Evolutionary conservation across 768 basidiomycete genomes (phyloP).

Genomic region (Lentinula detonsa): DNA sequence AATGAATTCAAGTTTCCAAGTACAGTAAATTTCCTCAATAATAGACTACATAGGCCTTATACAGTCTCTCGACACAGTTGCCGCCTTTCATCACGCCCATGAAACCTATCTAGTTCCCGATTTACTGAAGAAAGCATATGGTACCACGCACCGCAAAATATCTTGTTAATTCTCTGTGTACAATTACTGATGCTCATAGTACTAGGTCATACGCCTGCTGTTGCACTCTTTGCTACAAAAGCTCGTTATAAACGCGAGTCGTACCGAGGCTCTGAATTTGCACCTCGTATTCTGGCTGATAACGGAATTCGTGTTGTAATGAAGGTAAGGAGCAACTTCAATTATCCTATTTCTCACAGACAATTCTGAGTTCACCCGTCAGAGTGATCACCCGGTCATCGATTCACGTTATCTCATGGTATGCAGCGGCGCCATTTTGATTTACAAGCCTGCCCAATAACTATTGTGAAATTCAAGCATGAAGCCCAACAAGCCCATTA

Average conservation of each 20-base stretch:
- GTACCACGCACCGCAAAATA: conserved; percentile 14
- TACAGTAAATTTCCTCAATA: no score
- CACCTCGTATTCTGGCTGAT: conserved; percentile 63
- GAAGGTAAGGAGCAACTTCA: conserved; percentile 43
- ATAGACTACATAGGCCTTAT: no score
- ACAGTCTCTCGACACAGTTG: conserved; percentile 51
- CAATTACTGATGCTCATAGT: background rate
- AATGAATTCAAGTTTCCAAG: conserved; percentile 29
- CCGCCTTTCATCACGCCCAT: conserved; percentile 74
- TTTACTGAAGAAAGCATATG: conserved; percentile 66
- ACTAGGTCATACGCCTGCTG: conserved; percentile 55
- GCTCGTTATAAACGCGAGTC: conserved; percentile 63
- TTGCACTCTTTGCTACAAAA: conserved; percentile 66
- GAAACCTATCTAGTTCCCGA: conserved; percentile 86
- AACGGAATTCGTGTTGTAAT: conserved; percentile 66
- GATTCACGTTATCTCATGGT: conserved; percentile 62
- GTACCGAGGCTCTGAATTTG: conserved; percentile 74
- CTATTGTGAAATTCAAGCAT: conserved; percentile 18
- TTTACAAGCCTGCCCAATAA: background rate
- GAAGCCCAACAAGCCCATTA: conserved; percentile 78
- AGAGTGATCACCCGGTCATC: conserved; percentile 60
- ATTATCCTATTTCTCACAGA: background rate
- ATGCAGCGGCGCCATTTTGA: background rate
- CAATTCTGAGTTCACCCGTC: background rate
- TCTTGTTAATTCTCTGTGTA: background rate